Evolutionary conservation across 495 filamentous ascomycete species (phyloP).

Genomic region (Talaromyces liani): DNA sequence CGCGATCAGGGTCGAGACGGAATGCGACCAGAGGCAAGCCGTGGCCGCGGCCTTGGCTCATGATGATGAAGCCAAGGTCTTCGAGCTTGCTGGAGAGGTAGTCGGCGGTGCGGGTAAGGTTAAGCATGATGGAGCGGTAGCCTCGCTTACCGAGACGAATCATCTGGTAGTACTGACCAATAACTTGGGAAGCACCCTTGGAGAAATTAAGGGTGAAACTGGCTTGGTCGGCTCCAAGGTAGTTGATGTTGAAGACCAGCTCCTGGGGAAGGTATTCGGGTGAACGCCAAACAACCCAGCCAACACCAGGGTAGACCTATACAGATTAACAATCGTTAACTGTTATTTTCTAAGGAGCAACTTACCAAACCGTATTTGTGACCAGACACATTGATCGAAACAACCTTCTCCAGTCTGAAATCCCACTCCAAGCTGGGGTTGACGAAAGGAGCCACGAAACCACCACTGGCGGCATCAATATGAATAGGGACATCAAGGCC

Average conservation of each 20-base stretch:
- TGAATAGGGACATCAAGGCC: slow-evolving; percentile 77
- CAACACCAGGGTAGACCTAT: slow-evolving; percentile 79
- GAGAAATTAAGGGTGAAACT: slow-evolving; percentile 97
- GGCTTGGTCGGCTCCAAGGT: slow-evolving; percentile 88
- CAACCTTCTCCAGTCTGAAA: slow-evolving; percentile 76
- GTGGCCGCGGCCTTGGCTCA: slow-evolving; percentile 65
- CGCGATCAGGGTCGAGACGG: slow-evolving; percentile 51
- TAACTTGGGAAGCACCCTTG: slow-evolving; percentile 85
- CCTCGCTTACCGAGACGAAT: slow-evolving; percentile 87
- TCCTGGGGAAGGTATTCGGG: slow-evolving; percentile 80
- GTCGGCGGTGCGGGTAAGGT: slow-evolving; percentile 75
- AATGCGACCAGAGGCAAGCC: slow-evolving; percentile 85
- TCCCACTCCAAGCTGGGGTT: slow-evolving; percentile 79
- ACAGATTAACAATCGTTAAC: not conserved
- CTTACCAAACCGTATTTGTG: slow-evolving; percentile 70
- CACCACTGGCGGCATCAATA: slow-evolving; percentile 83
- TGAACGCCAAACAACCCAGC: slow-evolving; percentile 85
- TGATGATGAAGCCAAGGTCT: slow-evolving; percentile 72
- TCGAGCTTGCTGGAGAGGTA: slow-evolving; percentile 65
- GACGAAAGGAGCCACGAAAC: slow-evolving; percentile 85
- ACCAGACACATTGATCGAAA: slow-evolving; percentile 87
- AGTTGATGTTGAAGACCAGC: slow-evolving; percentile 97
- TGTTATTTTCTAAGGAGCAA: not conserved
- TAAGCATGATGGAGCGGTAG: slow-evolving; percentile 79
- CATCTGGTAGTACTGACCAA: slow-evolving; percentile 93